Conservation (phyloP, 352 stramenopile genomes). For the Pythium rhizo-oryzae region DNA sequence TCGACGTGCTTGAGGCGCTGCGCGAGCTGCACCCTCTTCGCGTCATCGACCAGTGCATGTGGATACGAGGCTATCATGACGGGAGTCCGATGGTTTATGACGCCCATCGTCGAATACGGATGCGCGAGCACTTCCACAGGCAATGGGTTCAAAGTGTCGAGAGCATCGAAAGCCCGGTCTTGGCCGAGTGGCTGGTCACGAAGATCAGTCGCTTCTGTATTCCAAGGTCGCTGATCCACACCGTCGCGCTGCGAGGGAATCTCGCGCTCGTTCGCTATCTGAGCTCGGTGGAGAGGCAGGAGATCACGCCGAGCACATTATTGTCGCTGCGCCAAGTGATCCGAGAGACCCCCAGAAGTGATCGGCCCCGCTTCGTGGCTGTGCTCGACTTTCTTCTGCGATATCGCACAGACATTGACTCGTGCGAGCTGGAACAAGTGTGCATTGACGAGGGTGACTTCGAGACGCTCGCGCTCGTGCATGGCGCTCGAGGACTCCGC, state of each 20-base stretch:
- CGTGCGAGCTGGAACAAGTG: neutral
- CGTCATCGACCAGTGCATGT: neutral
- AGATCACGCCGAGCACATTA: neutral
- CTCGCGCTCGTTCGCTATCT: slow-evolving; percentile 1
- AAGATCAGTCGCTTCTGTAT: neutral
- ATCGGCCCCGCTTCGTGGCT: neutral
- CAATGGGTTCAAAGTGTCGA: too few relatives aligned
- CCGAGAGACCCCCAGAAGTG: neutral
- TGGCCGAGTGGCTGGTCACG: neutral
- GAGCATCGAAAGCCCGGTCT: neutral
- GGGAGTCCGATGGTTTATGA: neutral
- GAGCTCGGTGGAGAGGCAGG: neutral
- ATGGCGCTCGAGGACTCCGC: neutral
- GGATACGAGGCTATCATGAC: neutral
- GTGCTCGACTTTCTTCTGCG: neutral
- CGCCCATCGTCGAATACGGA: neutral
- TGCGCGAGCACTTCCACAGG: neutral
- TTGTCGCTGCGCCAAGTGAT: neutral
- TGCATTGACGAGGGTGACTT: neutral
- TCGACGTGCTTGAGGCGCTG: neutral
- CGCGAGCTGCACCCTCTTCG: neutral
- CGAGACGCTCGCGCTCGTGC: neutral
- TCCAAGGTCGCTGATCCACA: neutral
- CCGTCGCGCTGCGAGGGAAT: neutral
- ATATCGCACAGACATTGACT: neutral